Evolutionary conservation across 495 filamentous ascomycete species (phyloP).

Genomic region (Clavariopsis aquatica): DNA sequence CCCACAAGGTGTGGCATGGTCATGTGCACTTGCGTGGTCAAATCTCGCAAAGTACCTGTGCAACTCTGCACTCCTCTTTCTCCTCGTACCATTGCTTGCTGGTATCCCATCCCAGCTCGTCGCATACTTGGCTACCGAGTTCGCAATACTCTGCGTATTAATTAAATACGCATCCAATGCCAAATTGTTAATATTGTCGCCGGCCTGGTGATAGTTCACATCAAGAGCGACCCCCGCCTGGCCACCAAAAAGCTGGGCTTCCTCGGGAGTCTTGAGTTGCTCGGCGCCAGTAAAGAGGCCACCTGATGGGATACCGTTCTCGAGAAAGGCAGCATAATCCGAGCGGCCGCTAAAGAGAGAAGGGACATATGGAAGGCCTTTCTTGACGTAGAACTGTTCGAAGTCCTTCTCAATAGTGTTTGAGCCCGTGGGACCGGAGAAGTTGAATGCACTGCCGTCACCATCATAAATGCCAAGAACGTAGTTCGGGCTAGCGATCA

Average conservation of each 20-base stretch:
- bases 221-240: constrained; percentile 62
- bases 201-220: constrained; percentile 61
- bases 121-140: constrained; percentile 66
- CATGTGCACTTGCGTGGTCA: constrained; percentile 12
- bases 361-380: constrained; percentile 48
- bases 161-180: constrained; percentile 60
- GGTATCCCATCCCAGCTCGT: constrained; percentile 54
- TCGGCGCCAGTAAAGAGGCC: constrained; percentile 75
- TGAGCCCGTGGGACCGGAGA: constrained; percentile 63
- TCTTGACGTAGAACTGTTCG: constrained; percentile 58
- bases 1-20: constrained; percentile 20
- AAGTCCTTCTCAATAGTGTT: constrained; percentile 65
- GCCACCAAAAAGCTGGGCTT: constrained; percentile 62
- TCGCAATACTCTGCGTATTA: constrained; percentile 64
- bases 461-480: constrained; percentile 71
- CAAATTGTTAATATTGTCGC: constrained; percentile 63
- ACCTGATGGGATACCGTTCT: constrained; percentile 63
- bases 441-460: constrained; percentile 64
- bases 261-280: constrained; percentile 60
- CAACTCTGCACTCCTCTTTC: constrained; percentile 24
- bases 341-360: constrained; percentile 64
- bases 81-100: constrained; percentile 3
- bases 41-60: constrained; percentile 5
- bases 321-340: constrained; percentile 71
- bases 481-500: constrained; percentile 78